These are phyloP conservation scores for Aureobasidium sp. DNA, from an alignment of 2,329 filamentous ascomycete genomes.

Conservation along the genomic window DNA sequence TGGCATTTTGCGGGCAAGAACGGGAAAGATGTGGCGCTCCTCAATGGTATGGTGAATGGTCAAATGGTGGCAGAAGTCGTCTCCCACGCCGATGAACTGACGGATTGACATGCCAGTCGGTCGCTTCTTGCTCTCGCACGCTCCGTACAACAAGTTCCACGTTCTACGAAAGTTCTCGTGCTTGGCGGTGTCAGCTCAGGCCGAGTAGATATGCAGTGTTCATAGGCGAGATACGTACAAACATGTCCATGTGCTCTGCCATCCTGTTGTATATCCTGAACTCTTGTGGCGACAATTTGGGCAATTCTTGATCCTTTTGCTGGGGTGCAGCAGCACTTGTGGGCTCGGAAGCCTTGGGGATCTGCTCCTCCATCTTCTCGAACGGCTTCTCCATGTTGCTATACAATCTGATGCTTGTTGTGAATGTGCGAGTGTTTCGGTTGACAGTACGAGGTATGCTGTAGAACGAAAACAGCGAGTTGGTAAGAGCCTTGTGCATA, in stretches of 20 bases:
- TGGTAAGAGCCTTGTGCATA: conserved; percentile 10
- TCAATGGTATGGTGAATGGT: conserved; percentile 75
- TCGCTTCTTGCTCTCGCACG: conserved; percentile 54
- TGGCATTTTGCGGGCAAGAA: conserved; percentile 70
- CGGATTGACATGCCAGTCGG: conserved; percentile 59
- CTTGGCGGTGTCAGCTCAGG: not conserved
- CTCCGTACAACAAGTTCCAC: conserved; percentile 65
- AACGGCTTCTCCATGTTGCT: conserved; percentile 22
- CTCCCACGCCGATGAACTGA: conserved; percentile 60
- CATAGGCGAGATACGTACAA: conserved; percentile 44
- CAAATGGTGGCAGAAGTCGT: conserved; percentile 66
- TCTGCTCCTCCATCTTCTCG: conserved; percentile 24
- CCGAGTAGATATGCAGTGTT: not conserved
- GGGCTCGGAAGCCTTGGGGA: conserved; percentile 20
- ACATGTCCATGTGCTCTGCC: conserved; percentile 68
- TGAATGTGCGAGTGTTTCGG: not conserved
- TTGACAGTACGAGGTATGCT: conserved; percentile 1
- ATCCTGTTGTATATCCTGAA: conserved; percentile 66
- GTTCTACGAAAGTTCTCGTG: conserved; percentile 66
- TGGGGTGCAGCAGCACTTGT: conserved; percentile 20
- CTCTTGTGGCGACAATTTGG: conserved; percentile 59
- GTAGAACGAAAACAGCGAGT: not conserved
- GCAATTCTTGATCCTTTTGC: conserved; percentile 38
- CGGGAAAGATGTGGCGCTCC: conserved; percentile 72
- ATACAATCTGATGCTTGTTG: not conserved